These are phyloP conservation scores for Lepidium aucheri DNA, from an alignment of 345 rosid species.

Conservation along the genomic window DNA sequence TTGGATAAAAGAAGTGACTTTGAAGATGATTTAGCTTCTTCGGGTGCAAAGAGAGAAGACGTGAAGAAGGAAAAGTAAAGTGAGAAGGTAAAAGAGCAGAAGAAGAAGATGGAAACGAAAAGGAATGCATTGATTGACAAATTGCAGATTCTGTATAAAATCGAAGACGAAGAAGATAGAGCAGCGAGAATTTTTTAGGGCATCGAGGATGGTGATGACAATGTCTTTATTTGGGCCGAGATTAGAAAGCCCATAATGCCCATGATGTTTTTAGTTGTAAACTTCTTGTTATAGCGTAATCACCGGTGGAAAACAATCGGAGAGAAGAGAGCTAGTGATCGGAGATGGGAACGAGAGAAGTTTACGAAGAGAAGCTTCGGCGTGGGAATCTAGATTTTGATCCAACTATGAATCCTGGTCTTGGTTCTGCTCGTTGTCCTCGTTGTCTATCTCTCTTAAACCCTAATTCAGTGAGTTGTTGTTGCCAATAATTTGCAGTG, in stretches of 20 bases:
- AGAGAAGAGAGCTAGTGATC: constrained; percentile 12
- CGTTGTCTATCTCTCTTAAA: constrained; percentile 82
- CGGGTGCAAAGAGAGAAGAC: constrained; percentile 11
- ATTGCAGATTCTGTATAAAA: constrained; percentile 11
- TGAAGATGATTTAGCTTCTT: constrained; percentile 10
- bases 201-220: neutral
- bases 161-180: constrained; percentile 19
- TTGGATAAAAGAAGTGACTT: constrained; percentile 5
- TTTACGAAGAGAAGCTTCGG: constrained; percentile 79
- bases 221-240: constrained; percentile 3
- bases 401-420: constrained; percentile 85
- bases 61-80: neutral
- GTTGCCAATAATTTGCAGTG: neutral
- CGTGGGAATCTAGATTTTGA: constrained; percentile 63
- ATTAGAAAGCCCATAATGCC: constrained; percentile 4
- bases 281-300: neutral
- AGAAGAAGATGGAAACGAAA: constrained; percentile 14
- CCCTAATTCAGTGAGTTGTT: constrained; percentile 47
- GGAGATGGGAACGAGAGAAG: constrained; percentile 74
- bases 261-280: neutral
- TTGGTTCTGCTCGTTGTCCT: constrained; percentile 87
- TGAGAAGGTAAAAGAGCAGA: constrained; percentile 9
- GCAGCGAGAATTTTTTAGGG: constrained; percentile 9
- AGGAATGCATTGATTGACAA: constrained; percentile 26
- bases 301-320: neutral